Conservation (phyloP, 257 asterid genomes). For the Solanum tacnaense region DNA sequence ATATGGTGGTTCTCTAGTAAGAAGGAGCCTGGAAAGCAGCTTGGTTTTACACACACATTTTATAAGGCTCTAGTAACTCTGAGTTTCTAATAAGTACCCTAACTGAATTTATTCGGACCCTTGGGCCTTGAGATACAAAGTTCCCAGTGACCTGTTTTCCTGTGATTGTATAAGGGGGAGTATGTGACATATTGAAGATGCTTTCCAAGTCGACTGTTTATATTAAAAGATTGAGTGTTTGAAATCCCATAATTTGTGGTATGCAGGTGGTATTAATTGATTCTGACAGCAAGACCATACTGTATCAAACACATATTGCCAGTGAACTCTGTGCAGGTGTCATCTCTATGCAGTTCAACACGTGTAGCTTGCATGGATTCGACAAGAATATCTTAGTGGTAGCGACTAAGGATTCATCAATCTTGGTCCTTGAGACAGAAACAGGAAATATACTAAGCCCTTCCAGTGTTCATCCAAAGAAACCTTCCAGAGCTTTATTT, state of each 20-base stretch:
- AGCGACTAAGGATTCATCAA: constrained; percentile 83
- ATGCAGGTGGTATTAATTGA: constrained; percentile 62
- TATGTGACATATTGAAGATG: not conserved
- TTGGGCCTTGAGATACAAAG: not conserved
- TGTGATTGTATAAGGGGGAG: not conserved
- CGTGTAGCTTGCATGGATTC: constrained; percentile 78
- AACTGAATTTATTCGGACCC: not conserved
- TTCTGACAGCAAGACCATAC: constrained; percentile 43
- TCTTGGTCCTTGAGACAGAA: constrained; percentile 61
- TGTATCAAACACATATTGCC: constrained; percentile 62
- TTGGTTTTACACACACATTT: not conserved
- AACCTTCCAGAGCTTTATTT: constrained; percentile 69
- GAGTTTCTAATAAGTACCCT: not conserved
- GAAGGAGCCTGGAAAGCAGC: not conserved
- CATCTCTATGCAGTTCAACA: constrained; percentile 59
- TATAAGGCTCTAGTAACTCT: not conserved
- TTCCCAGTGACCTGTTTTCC: not conserved
- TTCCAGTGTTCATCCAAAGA: constrained; percentile 56
- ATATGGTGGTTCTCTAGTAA: not conserved
- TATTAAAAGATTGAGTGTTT: not conserved
- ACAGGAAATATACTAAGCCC: constrained; percentile 65
- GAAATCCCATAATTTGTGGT: not conserved
- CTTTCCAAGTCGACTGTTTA: not conserved
- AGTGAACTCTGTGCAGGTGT: constrained; percentile 70
- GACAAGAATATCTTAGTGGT: constrained; percentile 64